Evolutionary conservation across 768 basidiomycete genomes (phyloP), one percentile per base, ranked within the genome.

Genomic region (Hericium alpestre): DNA sequence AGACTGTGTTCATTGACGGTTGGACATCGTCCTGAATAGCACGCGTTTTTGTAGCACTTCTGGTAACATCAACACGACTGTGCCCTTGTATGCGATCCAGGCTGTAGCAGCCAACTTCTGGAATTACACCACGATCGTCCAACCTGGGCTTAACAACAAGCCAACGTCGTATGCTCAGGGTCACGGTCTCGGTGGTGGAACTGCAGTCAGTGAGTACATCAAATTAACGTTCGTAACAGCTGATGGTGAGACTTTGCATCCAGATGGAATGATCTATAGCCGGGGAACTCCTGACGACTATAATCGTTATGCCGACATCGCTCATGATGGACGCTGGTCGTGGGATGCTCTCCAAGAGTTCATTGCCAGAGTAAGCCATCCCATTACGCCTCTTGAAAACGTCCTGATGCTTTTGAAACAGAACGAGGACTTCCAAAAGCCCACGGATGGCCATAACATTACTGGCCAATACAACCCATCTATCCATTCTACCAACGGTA

Each of bases 401-500:
- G 18, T 6, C 22, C 16, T 47, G 16, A 22, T 11, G 5, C 11
- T 15, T 8, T n/a, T 43, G 18, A 18, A 41, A 6, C 32, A 74
- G 73, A 70, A 71, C 61, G 74, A 76, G 61, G 68, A 68, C 53
- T 65, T 70, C 25, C 66, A 69, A 2, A 59, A 67, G 16, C 73
- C 76, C 0, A 68, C 68, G 15, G 73, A 76, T 56, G 62, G 65
- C 32, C 72, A 74, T 55, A 62, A 75, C 62, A 71, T 69, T 9
- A 63, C 68, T 16, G 71, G 70, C 11, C 63, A 76, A 64, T 73
- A 66, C 50, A 61, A 69, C 41, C 73, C 76, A 1, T 59, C 68
- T 10, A 57, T 70, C n/a, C 76, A 77, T 61, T 69, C 71, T 38
- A 65, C 61, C 25, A 62, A 59, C 5, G 76, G 76, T 3, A 61